A percentile compares a stretch with the other conserved stretches of the same genome.
Evolutionary conservation across 768 basidiomycete species (phyloP).

Genomic region (Auricularia sp.): DNA sequence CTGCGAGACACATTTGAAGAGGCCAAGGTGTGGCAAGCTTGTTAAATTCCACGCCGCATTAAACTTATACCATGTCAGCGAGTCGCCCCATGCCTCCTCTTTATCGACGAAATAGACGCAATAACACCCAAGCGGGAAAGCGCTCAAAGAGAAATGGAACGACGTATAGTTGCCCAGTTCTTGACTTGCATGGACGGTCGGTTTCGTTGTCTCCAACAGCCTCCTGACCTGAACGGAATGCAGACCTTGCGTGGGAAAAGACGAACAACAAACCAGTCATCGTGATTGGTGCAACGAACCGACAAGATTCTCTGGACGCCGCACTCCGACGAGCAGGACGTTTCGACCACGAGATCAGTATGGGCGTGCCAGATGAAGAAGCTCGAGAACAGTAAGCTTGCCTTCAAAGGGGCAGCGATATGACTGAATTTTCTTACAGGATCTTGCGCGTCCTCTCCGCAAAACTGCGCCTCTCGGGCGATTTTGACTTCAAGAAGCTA

Average conservation of each 20-base stretch:
- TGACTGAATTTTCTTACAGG: constrained; percentile 30
- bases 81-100: constrained; percentile 84
- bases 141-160: constrained; percentile 96
- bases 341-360: constrained; percentile 95
- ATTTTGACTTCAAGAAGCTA: constrained; percentile 76
- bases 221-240: background rate
- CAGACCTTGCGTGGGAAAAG: constrained; percentile 94
- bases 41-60: too few species aligned
- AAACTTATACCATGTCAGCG: constrained; percentile 35
- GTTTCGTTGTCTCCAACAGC: constrained; percentile 13
- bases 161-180: constrained; percentile 94
- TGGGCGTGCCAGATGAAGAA: constrained; percentile 92
- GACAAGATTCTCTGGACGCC: constrained; percentile 89
- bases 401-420: background rate
- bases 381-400: constrained; percentile 73
- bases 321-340: constrained; percentile 88
- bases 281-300: constrained; percentile 93
- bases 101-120: constrained; percentile 97
- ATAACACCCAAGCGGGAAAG: constrained; percentile 97
- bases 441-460: constrained; percentile 80
- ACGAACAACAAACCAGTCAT: constrained; percentile 87
- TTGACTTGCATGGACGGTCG: constrained; percentile 97
- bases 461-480: constrained; percentile 75
- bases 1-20: constrained; percentile 94
- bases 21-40: constrained; percentile 59